Evolutionary conservation across 2,329 filamentous ascomycete genomes (phyloP), one percentile per base, ranked within the genome.

Genomic region (Fusarium agapanthi): DNA sequence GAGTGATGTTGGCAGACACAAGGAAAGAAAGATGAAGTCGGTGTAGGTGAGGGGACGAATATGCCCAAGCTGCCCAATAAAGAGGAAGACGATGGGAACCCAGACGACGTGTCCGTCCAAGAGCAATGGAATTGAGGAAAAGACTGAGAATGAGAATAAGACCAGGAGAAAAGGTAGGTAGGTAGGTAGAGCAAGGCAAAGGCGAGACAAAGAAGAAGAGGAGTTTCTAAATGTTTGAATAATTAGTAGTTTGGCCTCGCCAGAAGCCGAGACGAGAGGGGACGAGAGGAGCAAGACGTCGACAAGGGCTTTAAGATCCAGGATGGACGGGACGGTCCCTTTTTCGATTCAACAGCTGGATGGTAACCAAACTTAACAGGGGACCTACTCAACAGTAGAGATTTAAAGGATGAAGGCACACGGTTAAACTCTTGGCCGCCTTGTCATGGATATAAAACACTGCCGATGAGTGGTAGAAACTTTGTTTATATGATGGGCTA

Each of bases 341-440:
- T 73, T 71, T 75, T 73, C 56, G 69, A 76, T 76, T 62, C 65
- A 73, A 75, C 71, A 72, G 58, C 61, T 41, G 48, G 41, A 65
- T 30, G 41, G 41, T 26, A 58, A 50, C 43, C 67, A 64, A 68
- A 56, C 61, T 50, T 55, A 72, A 61, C 72, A 67, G 71, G 70
- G 72, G 71, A 62, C 43, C 47, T 45, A 53, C 58, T 59, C 51
- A 58, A 47, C 44, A 66, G 37, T 28, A 65, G 55, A 58, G 32
- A 53, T 47, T 32, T 65, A 47, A 57, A 58, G 71, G 62, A 59
- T 40, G 34, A 51, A 62, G 51, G 50, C 59, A 67, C 55, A 56
- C 38, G 56, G 65, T 65, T 61, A 51, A 71, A 64, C 63, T 69
- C 67, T 69, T 64, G 67, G 67, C 63, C 45, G 30, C 35, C 32